A percentile compares a stretch with the other conserved stretches of the same genome.
Conservation (phyloP, 192 early-diverging fungal genomes). For the Entophlyctis luteolus region DNA sequence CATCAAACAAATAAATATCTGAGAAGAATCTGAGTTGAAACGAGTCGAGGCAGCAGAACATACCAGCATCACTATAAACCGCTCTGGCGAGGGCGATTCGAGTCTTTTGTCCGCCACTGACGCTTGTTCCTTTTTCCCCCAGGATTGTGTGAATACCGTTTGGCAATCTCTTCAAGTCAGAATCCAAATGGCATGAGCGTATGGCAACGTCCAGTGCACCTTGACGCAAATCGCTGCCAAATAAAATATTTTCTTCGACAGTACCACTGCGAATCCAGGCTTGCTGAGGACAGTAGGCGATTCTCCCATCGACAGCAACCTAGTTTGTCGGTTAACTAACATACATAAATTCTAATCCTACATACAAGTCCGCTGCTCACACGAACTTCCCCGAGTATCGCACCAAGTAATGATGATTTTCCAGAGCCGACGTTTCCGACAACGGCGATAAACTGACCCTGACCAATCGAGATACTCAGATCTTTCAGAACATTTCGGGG, state of each 20-base stretch:
- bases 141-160: constrained; percentile 47
- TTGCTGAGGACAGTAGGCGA: constrained; percentile 44
- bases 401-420: constrained; percentile 71
- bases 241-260: constrained; percentile 46
- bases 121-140: constrained; percentile 79
- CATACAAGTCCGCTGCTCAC: constrained; percentile 38
- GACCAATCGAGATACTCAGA: constrained; percentile 32
- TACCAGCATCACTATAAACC: constrained; percentile 33
- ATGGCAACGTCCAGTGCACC: constrained; percentile 37
- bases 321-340: background rate
- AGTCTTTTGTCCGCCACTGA: constrained; percentile 91
- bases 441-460: constrained; percentile 60
- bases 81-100: constrained; percentile 43
- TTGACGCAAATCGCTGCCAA: constrained; percentile 33
- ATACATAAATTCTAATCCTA: background rate
- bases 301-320: constrained; percentile 7
- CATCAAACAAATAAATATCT: constrained; percentile 46
- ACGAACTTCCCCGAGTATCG: constrained; percentile 74
- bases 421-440: constrained; percentile 74
- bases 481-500: background rate
- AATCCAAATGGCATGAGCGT: constrained; percentile 27
- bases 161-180: constrained; percentile 35
- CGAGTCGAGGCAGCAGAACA: background rate
- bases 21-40: constrained; percentile 57
- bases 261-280: constrained; percentile 42